These are phyloP conservation scores for Aspergillus mulundensis DNA, from an alignment of 495 filamentous ascomycete genomes.

Conservation along the genomic window DNA sequence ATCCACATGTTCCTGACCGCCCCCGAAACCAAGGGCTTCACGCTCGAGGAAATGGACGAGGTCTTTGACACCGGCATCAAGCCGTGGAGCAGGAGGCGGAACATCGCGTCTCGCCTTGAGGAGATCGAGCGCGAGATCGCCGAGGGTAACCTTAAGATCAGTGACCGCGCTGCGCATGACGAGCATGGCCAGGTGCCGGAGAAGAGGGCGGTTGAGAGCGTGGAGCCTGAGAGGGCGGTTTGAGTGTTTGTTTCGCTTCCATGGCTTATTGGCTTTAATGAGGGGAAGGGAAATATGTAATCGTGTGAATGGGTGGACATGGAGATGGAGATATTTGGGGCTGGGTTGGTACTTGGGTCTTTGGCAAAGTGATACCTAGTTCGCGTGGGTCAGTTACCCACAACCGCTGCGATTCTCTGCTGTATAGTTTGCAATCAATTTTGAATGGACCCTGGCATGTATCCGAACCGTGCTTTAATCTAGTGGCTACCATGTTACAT, in stretches of 20 bases:
- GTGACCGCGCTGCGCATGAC: neutral
- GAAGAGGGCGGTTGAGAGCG: neutral
- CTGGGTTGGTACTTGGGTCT: too few relatives aligned
- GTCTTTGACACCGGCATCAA: conserved; percentile 33
- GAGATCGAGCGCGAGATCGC: conserved; percentile 14
- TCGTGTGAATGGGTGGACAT: too few relatives aligned
- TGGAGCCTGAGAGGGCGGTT: neutral
- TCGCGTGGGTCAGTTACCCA: too few relatives aligned
- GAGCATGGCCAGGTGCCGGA: neutral
- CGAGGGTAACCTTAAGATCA: conserved; percentile 16
- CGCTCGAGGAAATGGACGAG: conserved; percentile 43
- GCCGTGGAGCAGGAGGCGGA: conserved; percentile 9
- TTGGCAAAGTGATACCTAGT: too few relatives aligned
- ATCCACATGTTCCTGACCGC: conserved; percentile 54
- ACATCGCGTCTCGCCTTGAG: conserved; percentile 15
- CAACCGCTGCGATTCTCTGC: too few relatives aligned
- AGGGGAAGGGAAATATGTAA: too few relatives aligned
- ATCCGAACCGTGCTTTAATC: too few relatives aligned
- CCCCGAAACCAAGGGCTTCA: conserved; percentile 52
- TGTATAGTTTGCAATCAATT: too few relatives aligned
- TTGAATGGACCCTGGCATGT: too few relatives aligned
- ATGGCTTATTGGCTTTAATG: neutral
- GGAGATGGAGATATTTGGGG: too few relatives aligned
- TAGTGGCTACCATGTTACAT: too few relatives aligned
- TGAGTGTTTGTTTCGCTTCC: neutral